Conservation (phyloP, 192 early-diverging fungal species). For the Coemansia sp. region DNA sequence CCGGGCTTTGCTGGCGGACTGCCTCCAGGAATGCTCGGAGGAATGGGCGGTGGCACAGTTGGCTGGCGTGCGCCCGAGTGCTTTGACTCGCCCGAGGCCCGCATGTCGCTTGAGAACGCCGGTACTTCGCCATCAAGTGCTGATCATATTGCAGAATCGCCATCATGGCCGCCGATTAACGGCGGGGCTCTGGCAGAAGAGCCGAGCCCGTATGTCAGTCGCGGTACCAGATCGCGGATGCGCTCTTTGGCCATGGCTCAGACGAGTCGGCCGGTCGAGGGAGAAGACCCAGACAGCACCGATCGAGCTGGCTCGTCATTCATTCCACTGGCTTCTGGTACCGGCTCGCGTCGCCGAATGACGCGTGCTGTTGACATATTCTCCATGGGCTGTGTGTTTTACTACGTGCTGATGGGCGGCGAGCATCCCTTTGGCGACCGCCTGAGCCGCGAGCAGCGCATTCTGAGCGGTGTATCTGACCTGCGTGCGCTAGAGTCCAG, state of each 20-base stretch:
- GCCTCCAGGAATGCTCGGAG: constrained; percentile 45
- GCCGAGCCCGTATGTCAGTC: constrained; percentile 46
- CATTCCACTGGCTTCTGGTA: not conserved
- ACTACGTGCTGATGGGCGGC: constrained; percentile 85
- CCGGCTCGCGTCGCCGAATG: constrained; percentile 51
- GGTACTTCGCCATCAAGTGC: not conserved
- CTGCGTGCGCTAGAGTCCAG: constrained; percentile 68
- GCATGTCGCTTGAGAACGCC: constrained; percentile 3
- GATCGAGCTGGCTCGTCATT: constrained; percentile 17
- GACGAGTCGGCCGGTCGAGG: constrained; percentile 5
- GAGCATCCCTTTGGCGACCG: constrained; percentile 95
- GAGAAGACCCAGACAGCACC: constrained; percentile 32
- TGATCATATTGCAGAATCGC: constrained; percentile 5
- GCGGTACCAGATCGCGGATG: constrained; percentile 42
- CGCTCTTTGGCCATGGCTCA: constrained; percentile 24
- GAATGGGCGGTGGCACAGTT: constrained; percentile 75
- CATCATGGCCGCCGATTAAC: constrained; percentile 30
- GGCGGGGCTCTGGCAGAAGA: constrained; percentile 15
- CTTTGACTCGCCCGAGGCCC: constrained; percentile 54
- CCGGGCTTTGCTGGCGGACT: not conserved
- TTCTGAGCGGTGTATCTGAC: constrained; percentile 71
- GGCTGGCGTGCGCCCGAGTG: constrained; percentile 97
- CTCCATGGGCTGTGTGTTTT: constrained; percentile 92
- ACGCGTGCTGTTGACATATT: constrained; percentile 94
- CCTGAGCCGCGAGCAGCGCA: constrained; percentile 86